Base-by-base conservation (phyloP, 192 early-diverging fungal species). In the Pilobolus umbonatus region DNA sequence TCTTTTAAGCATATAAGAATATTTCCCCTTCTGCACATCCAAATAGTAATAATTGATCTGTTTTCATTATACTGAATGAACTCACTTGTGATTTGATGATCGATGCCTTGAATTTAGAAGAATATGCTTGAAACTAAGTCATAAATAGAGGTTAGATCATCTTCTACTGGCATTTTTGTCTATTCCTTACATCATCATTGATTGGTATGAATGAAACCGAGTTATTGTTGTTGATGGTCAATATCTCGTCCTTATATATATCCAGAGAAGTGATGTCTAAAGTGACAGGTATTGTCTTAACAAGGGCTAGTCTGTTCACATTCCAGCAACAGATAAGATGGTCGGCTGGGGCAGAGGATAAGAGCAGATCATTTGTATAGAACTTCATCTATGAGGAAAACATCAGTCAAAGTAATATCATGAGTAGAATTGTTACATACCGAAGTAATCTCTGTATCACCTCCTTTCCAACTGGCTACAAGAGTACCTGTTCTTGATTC, bases 181-280 rank as follows among this genome's bases (percentile, higher is more conserved):
- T 30, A 43, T 24, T 19, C 63, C 68, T 55, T 77, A 83, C 81
- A 54, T 83, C 76, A 39, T 83, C 81, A 54, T 80, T 80, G 35
- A 83, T 75, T 0, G 81, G 78, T 38, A 67, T 79, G 58, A 83
- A 83, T 5, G 81, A 74, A 5, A 83, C 76, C 3, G 73, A 77
- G 30, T 83, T 83, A 64, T 73, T 83, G 24, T 65, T 69, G 40
- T 80, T 77, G 35, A 83, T 76, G 0, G 81, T 75, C 35, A 83
- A 73, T 25, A 80, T 69, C 53, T 83, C 78, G 40, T 83, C 78
- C 60, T 83, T 83, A 68, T 75, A 83, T 29, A 80, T 65, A 65
- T 83, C 74, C 14, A 83, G 45, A 1, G 81, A 74, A 12, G 80
- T 55, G 55, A 83, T 69, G 55, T 83, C 81, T 31, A 55, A 53